Percentiles rank a stretch among this genome's conserved stretches.
Conservation (phyloP, 805 yeast species). For the Scheffersomyces spartinae region DNA sequence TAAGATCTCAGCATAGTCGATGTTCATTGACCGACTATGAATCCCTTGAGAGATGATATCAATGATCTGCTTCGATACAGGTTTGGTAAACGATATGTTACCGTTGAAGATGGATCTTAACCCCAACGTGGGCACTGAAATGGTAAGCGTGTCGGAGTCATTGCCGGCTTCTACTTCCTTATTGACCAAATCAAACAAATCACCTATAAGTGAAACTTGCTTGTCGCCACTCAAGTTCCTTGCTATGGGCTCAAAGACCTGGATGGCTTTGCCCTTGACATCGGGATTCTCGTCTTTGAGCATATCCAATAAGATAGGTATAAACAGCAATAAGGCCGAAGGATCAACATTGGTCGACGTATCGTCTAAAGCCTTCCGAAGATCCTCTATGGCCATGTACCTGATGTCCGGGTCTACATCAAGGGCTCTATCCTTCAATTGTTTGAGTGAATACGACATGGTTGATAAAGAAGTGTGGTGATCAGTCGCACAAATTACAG, state of each 20-base stretch:
- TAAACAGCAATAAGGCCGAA: no score
- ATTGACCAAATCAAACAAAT: conserved; percentile 13
- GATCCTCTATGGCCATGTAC: conserved; percentile 76
- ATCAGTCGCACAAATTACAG: no score
- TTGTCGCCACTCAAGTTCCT: conserved; percentile 21
- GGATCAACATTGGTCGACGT: no score
- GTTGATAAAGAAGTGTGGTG: no score
- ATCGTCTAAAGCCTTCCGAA: no score
- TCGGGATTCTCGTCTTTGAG: conserved; percentile 56
- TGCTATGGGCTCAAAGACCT: conserved; percentile 39
- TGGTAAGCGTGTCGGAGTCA: conserved; percentile 21
- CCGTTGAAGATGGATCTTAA: conserved; percentile 30
- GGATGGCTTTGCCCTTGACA: conserved; percentile 65
- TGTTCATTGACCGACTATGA: conserved; percentile 19
- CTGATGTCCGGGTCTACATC: conserved; percentile 75
- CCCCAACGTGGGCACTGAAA: conserved; percentile 43
- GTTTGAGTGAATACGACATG: no score
- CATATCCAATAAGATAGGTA: conserved; percentile 28
- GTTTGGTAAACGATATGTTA: conserved; percentile 12
- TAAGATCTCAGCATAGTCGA: conserved; percentile 53
- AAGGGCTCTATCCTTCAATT: conserved; percentile 32
- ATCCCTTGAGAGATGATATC: conserved; percentile 28
- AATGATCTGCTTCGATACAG: conserved; percentile 18
- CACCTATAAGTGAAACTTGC: no score
- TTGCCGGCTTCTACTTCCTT: conserved; percentile 9